phyloP scores from a whole-genome alignment of 257 asterid genomes.

The Primulina tabacum region DNA sequence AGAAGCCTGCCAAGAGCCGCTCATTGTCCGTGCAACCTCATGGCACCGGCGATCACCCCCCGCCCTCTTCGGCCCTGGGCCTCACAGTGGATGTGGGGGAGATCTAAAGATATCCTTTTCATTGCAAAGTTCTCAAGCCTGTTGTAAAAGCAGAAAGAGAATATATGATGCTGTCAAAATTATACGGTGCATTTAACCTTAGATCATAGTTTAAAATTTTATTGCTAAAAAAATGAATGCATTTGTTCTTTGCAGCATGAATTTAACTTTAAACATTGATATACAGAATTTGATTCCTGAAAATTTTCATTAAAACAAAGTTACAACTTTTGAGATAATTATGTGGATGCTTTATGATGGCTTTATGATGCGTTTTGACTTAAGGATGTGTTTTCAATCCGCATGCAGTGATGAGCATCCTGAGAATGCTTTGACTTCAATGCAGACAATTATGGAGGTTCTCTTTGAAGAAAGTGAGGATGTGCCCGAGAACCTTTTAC shows the following conservation, averaged over 20 bases:
- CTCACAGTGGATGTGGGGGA: not conserved
- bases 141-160: not conserved
- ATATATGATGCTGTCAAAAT: not conserved
- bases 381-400: conserved; percentile 22
- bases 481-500: conserved; percentile 69
- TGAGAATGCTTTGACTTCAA: conserved; percentile 76
- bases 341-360: conserved; percentile 15
- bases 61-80: too few species aligned
- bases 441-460: conserved; percentile 90
- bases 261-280: conserved; percentile 11
- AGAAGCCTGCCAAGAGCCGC: too few species aligned
- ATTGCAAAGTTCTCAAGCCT: not conserved
- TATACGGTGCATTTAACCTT: not conserved
- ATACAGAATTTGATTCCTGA: conserved; percentile 13
- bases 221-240: not conserved
- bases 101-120: not conserved
- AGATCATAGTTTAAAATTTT: not conserved
- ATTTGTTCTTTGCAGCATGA: conserved; percentile 10
- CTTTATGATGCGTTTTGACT: conserved; percentile 11
- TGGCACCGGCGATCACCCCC: too few species aligned
- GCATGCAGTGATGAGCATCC: conserved; percentile 71
- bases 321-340: conserved; percentile 12
- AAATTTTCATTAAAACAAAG: conserved; percentile 6
- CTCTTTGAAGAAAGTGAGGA: conserved; percentile 94
- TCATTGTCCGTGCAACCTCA: too few species aligned